A percentile compares a stretch with the other conserved stretches of the same genome.
These are phyloP conservation scores for Ceratobasidium theobromae DNA, from an alignment of 1,284 basidiomycete genomes.

Conservation along the genomic window DNA sequence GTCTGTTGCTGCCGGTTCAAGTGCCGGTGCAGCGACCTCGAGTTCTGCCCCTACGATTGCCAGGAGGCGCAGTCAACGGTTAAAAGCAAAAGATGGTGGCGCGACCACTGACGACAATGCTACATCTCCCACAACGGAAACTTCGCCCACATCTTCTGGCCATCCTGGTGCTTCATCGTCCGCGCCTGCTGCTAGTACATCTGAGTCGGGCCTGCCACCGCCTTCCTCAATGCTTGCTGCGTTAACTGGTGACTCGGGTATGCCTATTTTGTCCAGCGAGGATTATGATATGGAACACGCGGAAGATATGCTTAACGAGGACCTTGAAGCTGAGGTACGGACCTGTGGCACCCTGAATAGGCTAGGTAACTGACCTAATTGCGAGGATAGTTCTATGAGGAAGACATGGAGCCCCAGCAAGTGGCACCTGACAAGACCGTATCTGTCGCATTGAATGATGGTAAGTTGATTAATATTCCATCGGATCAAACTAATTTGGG, in stretches of 20 bases:
- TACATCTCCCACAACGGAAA: conserved; percentile 34
- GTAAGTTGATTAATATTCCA: conserved; percentile 46
- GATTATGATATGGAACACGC: conserved; percentile 59
- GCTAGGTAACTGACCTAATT: neutral
- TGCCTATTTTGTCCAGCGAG: conserved; percentile 45
- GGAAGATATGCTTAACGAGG: conserved; percentile 76
- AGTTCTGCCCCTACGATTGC: conserved; percentile 37
- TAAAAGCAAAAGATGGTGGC: conserved; percentile 68
- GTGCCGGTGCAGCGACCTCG: conserved; percentile 33
- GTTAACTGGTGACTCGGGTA: conserved; percentile 2
- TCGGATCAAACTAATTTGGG: conserved; percentile 9
- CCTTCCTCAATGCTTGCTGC: conserved; percentile 39
- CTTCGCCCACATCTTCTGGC: conserved; percentile 37
- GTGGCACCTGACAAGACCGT: conserved; percentile 73
- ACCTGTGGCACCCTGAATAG: neutral
- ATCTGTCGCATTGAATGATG: conserved; percentile 78
- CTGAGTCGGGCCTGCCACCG: neutral
- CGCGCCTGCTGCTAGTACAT: neutral
- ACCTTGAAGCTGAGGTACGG: conserved; percentile 69
- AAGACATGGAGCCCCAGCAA: conserved; percentile 27
- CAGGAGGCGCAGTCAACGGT: conserved; percentile 77
- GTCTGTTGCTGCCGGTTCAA: conserved; percentile 43
- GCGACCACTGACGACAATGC: conserved; percentile 40
- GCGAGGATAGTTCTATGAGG: conserved; percentile 11
- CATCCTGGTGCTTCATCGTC: neutral